These are phyloP conservation scores for Vaucheria bursata DNA, from an alignment of 352 stramenopile species.

Conservation along the genomic window DNA sequence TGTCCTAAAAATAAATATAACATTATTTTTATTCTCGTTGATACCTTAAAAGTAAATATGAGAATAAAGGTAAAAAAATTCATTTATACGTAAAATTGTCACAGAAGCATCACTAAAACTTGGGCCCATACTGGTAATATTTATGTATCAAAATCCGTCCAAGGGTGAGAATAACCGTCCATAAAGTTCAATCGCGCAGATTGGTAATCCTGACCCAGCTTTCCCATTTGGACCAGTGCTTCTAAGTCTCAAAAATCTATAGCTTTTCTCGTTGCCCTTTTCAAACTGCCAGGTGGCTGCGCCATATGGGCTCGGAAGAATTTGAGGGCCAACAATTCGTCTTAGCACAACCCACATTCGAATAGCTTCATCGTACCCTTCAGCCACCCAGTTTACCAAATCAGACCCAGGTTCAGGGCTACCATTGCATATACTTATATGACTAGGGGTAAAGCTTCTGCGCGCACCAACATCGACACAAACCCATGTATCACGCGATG, in stretches of 20 bases:
- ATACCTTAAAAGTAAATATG: no score
- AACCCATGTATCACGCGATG: constrained; percentile 29
- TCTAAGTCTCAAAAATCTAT: constrained; percentile 40
- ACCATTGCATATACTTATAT: constrained; percentile 43
- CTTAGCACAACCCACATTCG: constrained; percentile 40
- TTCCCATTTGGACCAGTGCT: constrained; percentile 44
- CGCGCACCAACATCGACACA: constrained; percentile 36
- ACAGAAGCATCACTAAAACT: no score
- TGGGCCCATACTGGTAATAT: no score
- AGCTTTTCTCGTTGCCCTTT: constrained; percentile 17
- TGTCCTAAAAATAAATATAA: no score
- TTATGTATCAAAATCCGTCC: no score
- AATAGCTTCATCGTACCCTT: constrained; percentile 45
- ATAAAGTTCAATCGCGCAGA: constrained; percentile 46
- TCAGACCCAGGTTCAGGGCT: constrained; percentile 23
- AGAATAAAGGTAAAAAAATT: no score
- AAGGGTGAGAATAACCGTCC: constrained; percentile 36
- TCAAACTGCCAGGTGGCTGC: constrained; percentile 25
- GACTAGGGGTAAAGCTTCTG: constrained; percentile 28
- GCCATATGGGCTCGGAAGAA: constrained; percentile 37
- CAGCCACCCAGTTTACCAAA: constrained; percentile 43
- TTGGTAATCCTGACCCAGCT: constrained; percentile 25
- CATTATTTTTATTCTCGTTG: no score
- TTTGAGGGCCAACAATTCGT: background rate
- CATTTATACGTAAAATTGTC: no score